phyloP scores from a whole-genome alignment of 2,329 filamentous ascomycete genomes.

The Cladophialophora psammophila region DNA sequence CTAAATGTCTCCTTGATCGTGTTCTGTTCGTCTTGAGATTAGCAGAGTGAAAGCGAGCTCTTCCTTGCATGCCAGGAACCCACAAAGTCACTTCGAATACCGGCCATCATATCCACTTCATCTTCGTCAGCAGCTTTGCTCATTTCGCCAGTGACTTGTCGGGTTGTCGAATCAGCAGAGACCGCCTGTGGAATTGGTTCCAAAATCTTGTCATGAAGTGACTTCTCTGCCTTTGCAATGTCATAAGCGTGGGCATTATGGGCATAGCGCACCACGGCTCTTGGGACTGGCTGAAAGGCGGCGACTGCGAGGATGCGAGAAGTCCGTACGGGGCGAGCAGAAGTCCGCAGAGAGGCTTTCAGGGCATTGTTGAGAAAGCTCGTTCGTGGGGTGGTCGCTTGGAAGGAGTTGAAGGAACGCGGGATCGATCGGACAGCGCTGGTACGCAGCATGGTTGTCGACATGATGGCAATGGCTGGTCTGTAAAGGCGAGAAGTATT shows the following conservation, averaged over 20 bases:
- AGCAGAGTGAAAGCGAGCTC: background rate
- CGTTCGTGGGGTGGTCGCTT: conserved; percentile 33
- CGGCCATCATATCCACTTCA: conserved; percentile 60
- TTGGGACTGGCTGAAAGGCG: conserved; percentile 55
- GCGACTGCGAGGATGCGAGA: conserved; percentile 52
- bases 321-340: conserved; percentile 49
- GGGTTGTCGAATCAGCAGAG: conserved; percentile 63
- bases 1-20: conserved; percentile 74
- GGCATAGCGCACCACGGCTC: conserved; percentile 57
- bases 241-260: conserved; percentile 36
- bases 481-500: conserved; percentile 38
- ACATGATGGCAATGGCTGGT: conserved; percentile 40
- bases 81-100: conserved; percentile 66
- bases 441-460: conserved; percentile 55
- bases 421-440: conserved; percentile 54
- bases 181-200: conserved; percentile 67
- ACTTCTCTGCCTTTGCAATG: conserved; percentile 58
- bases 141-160: conserved; percentile 58
- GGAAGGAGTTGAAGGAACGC: conserved; percentile 50
- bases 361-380: conserved; percentile 51
- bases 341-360: conserved; percentile 51
- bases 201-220: conserved; percentile 63
- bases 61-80: conserved; percentile 40
- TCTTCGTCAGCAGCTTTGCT: conserved; percentile 44
- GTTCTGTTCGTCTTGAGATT: conserved; percentile 53